Conservation (phyloP, 208 protist species). For the Vickermania ingenoplastis region DNA sequence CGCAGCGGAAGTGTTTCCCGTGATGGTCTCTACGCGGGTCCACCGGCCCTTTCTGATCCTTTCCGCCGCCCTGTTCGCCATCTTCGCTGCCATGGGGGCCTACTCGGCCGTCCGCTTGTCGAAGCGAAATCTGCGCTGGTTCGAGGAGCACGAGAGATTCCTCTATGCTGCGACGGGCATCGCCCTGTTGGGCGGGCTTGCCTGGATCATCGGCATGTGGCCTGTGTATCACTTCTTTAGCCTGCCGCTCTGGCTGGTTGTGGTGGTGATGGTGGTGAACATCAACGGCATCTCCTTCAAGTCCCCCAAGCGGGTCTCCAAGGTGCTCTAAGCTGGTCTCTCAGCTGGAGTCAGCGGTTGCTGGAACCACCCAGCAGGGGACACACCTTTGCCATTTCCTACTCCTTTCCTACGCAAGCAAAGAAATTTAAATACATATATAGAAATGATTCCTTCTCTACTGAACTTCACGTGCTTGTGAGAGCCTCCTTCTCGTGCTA, state of each 20-base stretch:
- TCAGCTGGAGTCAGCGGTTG: slow-evolving; percentile 9
- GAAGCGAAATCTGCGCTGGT: slow-evolving; percentile 49
- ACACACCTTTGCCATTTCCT: too few species aligned
- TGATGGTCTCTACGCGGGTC: slow-evolving; percentile 35
- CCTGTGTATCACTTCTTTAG: slow-evolving; percentile 49
- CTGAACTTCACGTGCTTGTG: too few species aligned
- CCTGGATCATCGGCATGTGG: slow-evolving; percentile 72
- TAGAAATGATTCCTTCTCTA: too few species aligned
- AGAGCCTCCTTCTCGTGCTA: too few species aligned
- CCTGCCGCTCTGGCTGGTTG: slow-evolving; percentile 27
- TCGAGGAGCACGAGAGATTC: slow-evolving; percentile 42
- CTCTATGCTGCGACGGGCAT: slow-evolving; percentile 30
- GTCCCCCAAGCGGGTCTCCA: neutral
- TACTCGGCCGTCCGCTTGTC: slow-evolving; percentile 46
- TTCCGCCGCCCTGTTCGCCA: slow-evolving; percentile 26
- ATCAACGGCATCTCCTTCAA: slow-evolving; percentile 13
- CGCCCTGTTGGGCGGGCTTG: slow-evolving; percentile 16
- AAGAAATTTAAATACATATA: too few species aligned
- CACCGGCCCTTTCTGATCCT: slow-evolving; percentile 29
- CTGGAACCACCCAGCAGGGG: too few species aligned
- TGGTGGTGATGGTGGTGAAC: slow-evolving; percentile 19
- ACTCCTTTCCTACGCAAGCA: too few species aligned
- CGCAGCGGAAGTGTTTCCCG: slow-evolving; percentile 27
- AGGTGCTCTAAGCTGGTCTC: slow-evolving; percentile 11
- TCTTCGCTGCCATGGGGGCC: slow-evolving; percentile 63